A percentile compares a stretch with the other conserved stretches of the same genome.
These are phyloP conservation scores for Friedmanniomyces simplex DNA, from an alignment of 495 filamentous ascomycete genomes.

Conservation along the genomic window DNA sequence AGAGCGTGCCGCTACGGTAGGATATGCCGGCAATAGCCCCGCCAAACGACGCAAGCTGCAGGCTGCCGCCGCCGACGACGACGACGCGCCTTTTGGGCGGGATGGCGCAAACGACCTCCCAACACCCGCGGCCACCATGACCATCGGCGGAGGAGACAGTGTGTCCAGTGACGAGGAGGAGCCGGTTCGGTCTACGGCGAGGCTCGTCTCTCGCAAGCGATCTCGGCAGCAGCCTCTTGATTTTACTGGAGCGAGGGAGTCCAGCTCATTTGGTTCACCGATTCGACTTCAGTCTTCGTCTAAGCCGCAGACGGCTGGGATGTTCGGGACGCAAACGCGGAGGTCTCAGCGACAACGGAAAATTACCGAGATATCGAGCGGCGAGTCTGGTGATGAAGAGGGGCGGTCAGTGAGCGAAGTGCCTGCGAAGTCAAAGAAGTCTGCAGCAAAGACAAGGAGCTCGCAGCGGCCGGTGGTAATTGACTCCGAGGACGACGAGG, in stretches of 20 bases:
- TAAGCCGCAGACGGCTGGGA: slow-evolving; percentile 3
- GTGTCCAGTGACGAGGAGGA: background rate
- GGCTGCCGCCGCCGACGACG: background rate
- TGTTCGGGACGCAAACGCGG: slow-evolving; percentile 13
- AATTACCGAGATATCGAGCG: slow-evolving; percentile 8
- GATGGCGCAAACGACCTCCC: slow-evolving; percentile 10
- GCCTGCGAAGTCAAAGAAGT: background rate
- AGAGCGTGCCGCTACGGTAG: slow-evolving; percentile 24
- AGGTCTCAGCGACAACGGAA: background rate
- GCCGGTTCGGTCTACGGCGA: background rate
- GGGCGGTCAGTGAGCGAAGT: background rate
- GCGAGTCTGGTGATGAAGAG: slow-evolving; percentile 8
- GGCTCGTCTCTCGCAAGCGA: background rate
- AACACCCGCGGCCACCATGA: slow-evolving; percentile 12
- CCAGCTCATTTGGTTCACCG: slow-evolving; percentile 4
- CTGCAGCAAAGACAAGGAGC: background rate
- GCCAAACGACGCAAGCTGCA: slow-evolving; percentile 23
- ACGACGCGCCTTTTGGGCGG: background rate
- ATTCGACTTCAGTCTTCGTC: slow-evolving; percentile 8
- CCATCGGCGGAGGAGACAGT: background rate
- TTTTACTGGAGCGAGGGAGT: slow-evolving; percentile 3
- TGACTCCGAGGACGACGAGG: slow-evolving; percentile 12
- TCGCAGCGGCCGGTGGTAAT: background rate
- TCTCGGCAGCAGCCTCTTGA: slow-evolving; percentile 14
- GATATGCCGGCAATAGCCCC: slow-evolving; percentile 14